Percentiles rank a stretch among this genome's conserved stretches.
Evolutionary conservation across 176 grass and related monocot genomes (phyloP).

Genomic region (Cenchrus fungigraminus): DNA sequence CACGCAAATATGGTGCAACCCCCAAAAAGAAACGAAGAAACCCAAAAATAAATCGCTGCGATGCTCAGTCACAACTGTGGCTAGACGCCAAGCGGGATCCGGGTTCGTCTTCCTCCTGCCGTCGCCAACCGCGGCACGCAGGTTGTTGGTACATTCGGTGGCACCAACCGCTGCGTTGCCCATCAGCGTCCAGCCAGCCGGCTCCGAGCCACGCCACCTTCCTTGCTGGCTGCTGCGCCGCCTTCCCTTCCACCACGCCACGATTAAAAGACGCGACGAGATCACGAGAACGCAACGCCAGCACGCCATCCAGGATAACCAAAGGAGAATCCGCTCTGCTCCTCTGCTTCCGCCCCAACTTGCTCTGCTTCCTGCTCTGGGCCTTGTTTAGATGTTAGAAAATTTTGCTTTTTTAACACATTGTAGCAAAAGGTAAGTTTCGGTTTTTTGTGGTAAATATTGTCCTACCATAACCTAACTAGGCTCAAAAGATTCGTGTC

Average conservation of each 20-base stretch:
- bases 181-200: constrained; percentile 24
- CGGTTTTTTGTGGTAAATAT: too few relatives aligned
- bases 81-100: too few relatives aligned
- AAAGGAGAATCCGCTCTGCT: neutral
- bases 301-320: neutral
- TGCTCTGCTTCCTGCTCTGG: neutral
- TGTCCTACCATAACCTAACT: too few relatives aligned
- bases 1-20: neutral
- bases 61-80: neutral
- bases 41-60: too few relatives aligned
- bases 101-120: neutral
- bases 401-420: too few relatives aligned
- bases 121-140: constrained; percentile 30
- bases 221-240: neutral
- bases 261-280: neutral
- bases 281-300: too few relatives aligned
- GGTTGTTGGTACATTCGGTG: constrained; percentile 1
- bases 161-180: constrained; percentile 13
- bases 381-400: too few relatives aligned
- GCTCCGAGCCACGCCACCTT: too few relatives aligned
- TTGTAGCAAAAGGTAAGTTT: too few relatives aligned
- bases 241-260: constrained; percentile 2
- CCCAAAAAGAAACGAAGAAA: neutral
- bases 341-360: neutral
- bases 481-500: too few relatives aligned